Evolutionary conservation across 192 early-diverging fungal genomes (phyloP), one percentile per base, ranked within the genome.

Genomic region (Thoreauomyces humboldtii): DNA sequence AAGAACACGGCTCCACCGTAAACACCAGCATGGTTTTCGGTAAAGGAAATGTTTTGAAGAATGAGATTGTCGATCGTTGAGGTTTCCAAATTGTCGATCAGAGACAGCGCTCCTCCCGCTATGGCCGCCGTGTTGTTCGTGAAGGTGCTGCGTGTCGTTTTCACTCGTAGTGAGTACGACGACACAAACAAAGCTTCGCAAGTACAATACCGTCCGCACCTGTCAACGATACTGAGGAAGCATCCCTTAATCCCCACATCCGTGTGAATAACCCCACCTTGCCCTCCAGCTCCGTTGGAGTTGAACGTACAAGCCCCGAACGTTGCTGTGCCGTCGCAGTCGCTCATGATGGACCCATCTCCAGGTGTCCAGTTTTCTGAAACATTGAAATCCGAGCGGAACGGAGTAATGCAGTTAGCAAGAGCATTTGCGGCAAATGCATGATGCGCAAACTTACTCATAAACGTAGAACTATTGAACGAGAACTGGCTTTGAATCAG

Each of bases 311-410:
- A n/a, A 42, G 55, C 38, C 25, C 9, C 45, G 44, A 66, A 66
- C 5, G n/a, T 12, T 19, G 46, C 27, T 0, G 51, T n/a, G 22
- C 64, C 64, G 0, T 42, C 25, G 64, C 64, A 66, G 0, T 25
- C 54, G 32, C 64, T 66, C 5, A 57, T 0, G n/a, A 66, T 31
- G 9, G 64, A 1, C 2, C 64, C 64, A 35, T 66, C 48, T 14
- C 32, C 41, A 9, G 53, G 54, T 21, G 53, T 57, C 12, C 27
- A 14, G 53, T 57, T 57, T 22, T 57, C 63, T 65, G 43, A 2
- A n/a, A n/a, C n/a, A n/a, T n/a, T n/a, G n/a, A n/a, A n/a, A n/a
- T n/a, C n/a, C n/a, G n/a, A n/a, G n/a, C n/a, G n/a, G n/a, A n/a
- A n/a, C n/a, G n/a, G n/a, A n/a, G n/a, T n/a, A n/a, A n/a, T n/a